A percentile compares a stretch with the other conserved stretches of the same genome.
Conservation (phyloP, 139 green algal genomes). For the Penium margaritaceum region DNA sequence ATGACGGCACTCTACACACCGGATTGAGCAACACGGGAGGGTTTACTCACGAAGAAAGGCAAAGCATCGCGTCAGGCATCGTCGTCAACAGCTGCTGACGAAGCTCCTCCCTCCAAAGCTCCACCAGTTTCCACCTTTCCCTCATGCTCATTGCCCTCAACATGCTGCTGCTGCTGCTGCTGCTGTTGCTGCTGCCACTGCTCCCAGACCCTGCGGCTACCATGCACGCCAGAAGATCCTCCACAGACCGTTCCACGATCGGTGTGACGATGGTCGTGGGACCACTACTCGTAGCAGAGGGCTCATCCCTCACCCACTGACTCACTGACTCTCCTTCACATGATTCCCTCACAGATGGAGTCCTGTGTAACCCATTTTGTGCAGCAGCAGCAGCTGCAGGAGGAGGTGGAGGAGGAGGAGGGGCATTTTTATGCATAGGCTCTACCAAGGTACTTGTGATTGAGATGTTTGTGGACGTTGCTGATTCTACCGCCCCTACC, state of each 20-base stretch:
- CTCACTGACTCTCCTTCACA: not conserved
- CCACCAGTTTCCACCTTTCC: conserved; percentile 1
- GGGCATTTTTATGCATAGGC: not conserved
- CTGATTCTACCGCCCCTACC: not conserved
- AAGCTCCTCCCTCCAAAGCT: not conserved
- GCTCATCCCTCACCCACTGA: not conserved
- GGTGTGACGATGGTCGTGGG: too few relatives aligned
- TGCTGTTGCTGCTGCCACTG: too few relatives aligned
- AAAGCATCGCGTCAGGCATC: not conserved
- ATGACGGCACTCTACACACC: too few relatives aligned
- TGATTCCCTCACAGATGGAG: too few relatives aligned
- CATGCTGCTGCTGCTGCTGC: too few relatives aligned
- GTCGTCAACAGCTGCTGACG: not conserved
- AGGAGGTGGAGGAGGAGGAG: not conserved
- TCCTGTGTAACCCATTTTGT: too few relatives aligned
- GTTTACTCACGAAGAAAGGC: not conserved
- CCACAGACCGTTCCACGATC: too few relatives aligned
- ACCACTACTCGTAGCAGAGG: not conserved
- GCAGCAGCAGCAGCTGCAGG: not conserved
- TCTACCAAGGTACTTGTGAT: not conserved
- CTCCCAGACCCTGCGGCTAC: too few relatives aligned
- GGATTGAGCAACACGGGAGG: not conserved
- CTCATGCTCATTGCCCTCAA: not conserved
- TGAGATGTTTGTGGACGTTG: not conserved
- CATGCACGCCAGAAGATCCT: too few relatives aligned